Evolutionary conservation across 345 rosid genomes (phyloP).

Genomic region (Sonneratia alba): DNA sequence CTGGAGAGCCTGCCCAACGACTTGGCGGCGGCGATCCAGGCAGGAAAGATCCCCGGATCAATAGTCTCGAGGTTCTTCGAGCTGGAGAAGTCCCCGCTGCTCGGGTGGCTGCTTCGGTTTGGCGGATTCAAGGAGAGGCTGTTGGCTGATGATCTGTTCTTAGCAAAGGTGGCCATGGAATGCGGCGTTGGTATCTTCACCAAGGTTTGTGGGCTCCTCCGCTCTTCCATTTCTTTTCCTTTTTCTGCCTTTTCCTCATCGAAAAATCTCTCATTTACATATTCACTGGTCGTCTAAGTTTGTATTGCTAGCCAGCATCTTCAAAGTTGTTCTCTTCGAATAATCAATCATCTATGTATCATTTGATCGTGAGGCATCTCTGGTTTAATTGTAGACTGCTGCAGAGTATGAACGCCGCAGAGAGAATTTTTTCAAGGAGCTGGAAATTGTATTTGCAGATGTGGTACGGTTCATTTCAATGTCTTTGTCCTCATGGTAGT

Average conservation of each 20-base stretch:
- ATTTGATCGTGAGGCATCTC: neutral
- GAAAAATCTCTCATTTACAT: neutral
- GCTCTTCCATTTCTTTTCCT: neutral
- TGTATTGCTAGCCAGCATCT: too few relatives aligned
- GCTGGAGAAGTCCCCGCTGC: slow-evolving; percentile 39
- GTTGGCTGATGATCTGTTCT: slow-evolving; percentile 63
- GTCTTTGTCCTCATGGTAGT: neutral
- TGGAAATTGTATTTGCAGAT: slow-evolving; percentile 86
- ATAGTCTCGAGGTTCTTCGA: slow-evolving; percentile 41
- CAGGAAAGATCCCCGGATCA: slow-evolving; percentile 44
- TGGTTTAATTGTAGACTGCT: slow-evolving; percentile 52
- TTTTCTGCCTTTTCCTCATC: neutral
- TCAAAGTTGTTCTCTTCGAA: neutral
- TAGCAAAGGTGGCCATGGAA: slow-evolving; percentile 59
- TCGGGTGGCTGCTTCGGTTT: slow-evolving; percentile 51
- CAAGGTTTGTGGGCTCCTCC: slow-evolving; percentile 25
- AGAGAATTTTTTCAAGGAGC: slow-evolving; percentile 88
- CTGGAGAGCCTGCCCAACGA: slow-evolving; percentile 53
- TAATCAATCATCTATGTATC: neutral
- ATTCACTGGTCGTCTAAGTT: neutral
- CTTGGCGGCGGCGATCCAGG: slow-evolving; percentile 43
- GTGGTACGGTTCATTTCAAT: slow-evolving; percentile 48
- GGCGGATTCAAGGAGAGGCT: slow-evolving; percentile 63
- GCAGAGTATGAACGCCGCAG: slow-evolving; percentile 87
- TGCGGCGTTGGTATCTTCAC: slow-evolving; percentile 73